A percentile compares a stretch with the other conserved stretches of the same genome.
These are phyloP conservation scores for Phyllosticta citriasiana DNA, from an alignment of 2,329 filamentous ascomycete species.

Conservation along the genomic window DNA sequence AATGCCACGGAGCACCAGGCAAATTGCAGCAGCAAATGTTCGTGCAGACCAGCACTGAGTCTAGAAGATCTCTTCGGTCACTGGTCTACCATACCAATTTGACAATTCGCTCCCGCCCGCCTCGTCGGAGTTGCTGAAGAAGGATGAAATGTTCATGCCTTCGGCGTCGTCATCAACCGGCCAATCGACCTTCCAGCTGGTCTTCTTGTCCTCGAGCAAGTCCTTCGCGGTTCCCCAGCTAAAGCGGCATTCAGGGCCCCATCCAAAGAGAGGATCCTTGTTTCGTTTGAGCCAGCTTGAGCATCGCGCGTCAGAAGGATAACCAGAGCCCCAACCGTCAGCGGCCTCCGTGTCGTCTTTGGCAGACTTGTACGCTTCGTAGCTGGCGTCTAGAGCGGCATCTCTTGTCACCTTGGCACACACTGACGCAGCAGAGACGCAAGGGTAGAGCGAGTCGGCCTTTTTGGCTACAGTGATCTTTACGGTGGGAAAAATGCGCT, in stretches of 20 bases:
- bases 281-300: slow-evolving; percentile 70
- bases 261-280: slow-evolving; percentile 91
- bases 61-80: slow-evolving; percentile 61
- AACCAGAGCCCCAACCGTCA: slow-evolving; percentile 77
- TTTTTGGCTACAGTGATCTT: slow-evolving; percentile 51
- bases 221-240: slow-evolving; percentile 96
- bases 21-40: neutral
- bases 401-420: slow-evolving; percentile 95
- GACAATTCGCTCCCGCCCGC: slow-evolving; percentile 56
- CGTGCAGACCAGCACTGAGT: neutral
- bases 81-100: slow-evolving; percentile 72
- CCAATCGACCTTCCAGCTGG: slow-evolving; percentile 71
- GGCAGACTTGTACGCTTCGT: slow-evolving; percentile 40
- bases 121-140: slow-evolving; percentile 46
- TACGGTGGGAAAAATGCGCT: slow-evolving; percentile 67
- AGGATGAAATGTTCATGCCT: slow-evolving; percentile 62
- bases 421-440: slow-evolving; percentile 85
- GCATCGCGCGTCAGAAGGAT: slow-evolving; percentile 78
- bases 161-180: slow-evolving; percentile 64
- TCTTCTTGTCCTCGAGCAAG: slow-evolving; percentile 62
- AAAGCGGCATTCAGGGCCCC: slow-evolving; percentile 86
- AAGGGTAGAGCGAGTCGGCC: slow-evolving; percentile 85
- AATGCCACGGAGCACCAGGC: neutral
- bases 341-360: slow-evolving; percentile 14
- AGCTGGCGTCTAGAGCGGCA: slow-evolving; percentile 73